Percentiles rank a stretch among this genome's conserved stretches.
Conservation (phyloP, 2,329 filamentous ascomycete species). For the Apiospora kogelbergensis region DNA sequence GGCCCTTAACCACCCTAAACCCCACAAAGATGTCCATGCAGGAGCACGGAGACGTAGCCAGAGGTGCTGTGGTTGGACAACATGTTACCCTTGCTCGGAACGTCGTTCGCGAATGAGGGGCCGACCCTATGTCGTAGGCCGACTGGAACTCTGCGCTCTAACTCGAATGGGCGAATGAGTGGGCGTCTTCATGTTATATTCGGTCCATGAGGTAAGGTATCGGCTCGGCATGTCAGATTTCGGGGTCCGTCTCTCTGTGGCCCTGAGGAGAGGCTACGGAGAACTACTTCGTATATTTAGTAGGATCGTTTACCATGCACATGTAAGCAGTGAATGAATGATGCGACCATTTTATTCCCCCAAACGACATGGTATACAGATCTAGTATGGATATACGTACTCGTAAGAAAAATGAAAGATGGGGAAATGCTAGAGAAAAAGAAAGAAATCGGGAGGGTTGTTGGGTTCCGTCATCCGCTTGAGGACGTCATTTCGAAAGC, state of each 20-base stretch:
- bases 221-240: background rate
- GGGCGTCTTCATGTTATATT: background rate
- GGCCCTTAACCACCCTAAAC: background rate
- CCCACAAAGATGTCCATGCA: slow-evolving; percentile 5
- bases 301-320: background rate
- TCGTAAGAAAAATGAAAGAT: background rate
- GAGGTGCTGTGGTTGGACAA: background rate
- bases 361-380: background rate
- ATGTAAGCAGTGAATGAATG: no score
- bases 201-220: background rate
- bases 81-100: background rate
- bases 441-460: background rate
- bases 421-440: no score
- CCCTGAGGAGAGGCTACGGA: background rate
- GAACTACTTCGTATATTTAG: background rate
- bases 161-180: background rate
- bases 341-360: background rate
- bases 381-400: background rate
- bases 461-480: background rate
- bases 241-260: background rate
- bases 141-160: background rate
- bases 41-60: background rate
- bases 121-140: background rate
- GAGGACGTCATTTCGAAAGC: background rate
- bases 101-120: background rate